Base-by-base conservation (phyloP, 345 rosid species). In the Carallia brachiata region DNA sequence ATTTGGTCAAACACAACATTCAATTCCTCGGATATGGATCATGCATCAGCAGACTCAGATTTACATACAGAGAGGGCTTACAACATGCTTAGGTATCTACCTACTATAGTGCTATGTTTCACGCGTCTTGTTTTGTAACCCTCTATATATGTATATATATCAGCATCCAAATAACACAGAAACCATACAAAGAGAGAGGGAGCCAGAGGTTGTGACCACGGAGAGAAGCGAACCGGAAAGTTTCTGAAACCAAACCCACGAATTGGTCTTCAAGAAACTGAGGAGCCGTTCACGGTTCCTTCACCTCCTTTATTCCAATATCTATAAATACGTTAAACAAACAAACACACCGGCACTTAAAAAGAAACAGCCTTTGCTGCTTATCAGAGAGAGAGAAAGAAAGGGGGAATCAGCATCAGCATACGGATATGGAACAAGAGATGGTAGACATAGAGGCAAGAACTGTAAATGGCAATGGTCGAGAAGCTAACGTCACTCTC, bases 371-470 rank as follows among this genome's bases (percentile, higher is more conserved):
- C 34, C 34, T 4, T 32, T 32, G 34, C n/a, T n/a, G n/a, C 34
- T 32, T 4, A 44, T 12, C 15, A 44, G 4, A 44, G 50, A 44
- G 50, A 40, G 48, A 40, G 50, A 12, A n/a, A n/a, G n/a, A n/a
- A n/a, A n/a, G n/a, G 50, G 1, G 16, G 50, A 15, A 13, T 44
- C 50, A 44, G 50, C 50, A 56, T 19, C 6, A 56, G 60, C 32
- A 4, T 32, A 32, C 7, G 28, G 18, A 27, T 15, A 62, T 62
- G 53, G 63, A 62, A n/a, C 34, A 23, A 40, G 67, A 68, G 72
- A 70, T 54, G 70, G 56, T 44, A 15, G 82, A 81, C 70, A 16
- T 75, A 19, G 87, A 84, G 73, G 68, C 78, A 18, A 72, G 65
- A 67, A 71, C 48, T 56, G 60, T 23, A 23, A 56, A 23, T 40